Evolutionary conservation across 2,329 filamentous ascomycete genomes (phyloP).

Genomic region (Diaporthe humulicola): DNA sequence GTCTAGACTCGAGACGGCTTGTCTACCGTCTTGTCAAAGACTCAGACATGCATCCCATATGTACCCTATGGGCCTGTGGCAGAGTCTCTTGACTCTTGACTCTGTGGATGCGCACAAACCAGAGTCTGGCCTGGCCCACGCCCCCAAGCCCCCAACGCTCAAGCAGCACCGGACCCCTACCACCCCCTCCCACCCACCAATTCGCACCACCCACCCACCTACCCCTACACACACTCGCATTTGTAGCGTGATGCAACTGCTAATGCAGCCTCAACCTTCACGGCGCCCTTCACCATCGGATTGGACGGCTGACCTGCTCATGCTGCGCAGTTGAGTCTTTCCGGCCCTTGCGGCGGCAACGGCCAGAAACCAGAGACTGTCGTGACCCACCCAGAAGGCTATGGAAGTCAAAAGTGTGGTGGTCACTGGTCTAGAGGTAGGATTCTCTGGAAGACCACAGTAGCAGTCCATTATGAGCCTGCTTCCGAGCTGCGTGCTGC

Average conservation of each 20-base stretch:
- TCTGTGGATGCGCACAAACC: constrained; percentile 10
- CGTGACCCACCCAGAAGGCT: constrained; percentile 24
- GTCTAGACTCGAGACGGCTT: neutral
- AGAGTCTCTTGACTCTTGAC: constrained; percentile 18
- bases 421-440: constrained; percentile 5
- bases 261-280: constrained; percentile 33
- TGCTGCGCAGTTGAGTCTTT: constrained; percentile 20
- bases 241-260: constrained; percentile 33
- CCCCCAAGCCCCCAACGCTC: constrained; percentile 17
- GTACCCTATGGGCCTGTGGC: neutral
- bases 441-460: neutral
- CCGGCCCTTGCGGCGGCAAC: constrained; percentile 29
- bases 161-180: neutral
- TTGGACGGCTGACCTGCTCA: constrained; percentile 36
- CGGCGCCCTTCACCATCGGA: constrained; percentile 16
- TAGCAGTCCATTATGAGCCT: neutral
- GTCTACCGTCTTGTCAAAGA: constrained; percentile 11
- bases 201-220: neutral
- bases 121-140: constrained; percentile 15
- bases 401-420: neutral
- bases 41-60: constrained; percentile 33
- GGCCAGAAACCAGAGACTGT: constrained; percentile 12
- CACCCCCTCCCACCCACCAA: neutral
- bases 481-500: neutral
- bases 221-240: neutral